phyloP scores from a whole-genome alignment of 371 early-diverging fungal genomes.

The Funneliformis caledonium region DNA sequence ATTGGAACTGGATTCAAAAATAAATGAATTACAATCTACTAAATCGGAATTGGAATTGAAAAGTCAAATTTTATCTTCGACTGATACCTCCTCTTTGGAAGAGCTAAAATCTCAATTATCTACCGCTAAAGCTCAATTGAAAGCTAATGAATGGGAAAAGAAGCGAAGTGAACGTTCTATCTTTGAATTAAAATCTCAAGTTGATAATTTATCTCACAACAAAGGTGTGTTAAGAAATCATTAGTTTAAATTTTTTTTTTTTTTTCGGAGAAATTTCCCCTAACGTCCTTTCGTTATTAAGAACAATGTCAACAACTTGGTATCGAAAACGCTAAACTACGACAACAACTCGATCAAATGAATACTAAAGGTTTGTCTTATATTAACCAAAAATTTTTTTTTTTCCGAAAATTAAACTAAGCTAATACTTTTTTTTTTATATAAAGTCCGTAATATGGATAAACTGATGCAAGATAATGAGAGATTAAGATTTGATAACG shows the following conservation, averaged over 20 bases:
- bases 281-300: neutral
- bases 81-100: neutral
- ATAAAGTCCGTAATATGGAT: neutral
- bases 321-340: neutral
- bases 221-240: neutral
- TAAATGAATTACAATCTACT: neutral
- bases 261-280: no score
- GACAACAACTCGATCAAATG: neutral
- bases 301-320: neutral
- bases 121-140: neutral
- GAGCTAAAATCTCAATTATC: neutral
- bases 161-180: neutral
- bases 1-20: neutral
- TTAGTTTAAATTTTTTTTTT: no score
- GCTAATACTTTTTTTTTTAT: neutral
- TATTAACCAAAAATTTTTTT: neutral
- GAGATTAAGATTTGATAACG: neutral
- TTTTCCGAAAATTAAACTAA: neutral
- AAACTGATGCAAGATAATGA: neutral
- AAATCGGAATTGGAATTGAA: neutral
- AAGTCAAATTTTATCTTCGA: neutral
- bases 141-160: constrained; percentile 14
- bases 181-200: neutral
- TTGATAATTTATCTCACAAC: neutral
- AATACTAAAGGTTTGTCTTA: neutral